Conservation (phyloP, 164 flowering plant species). For the Aristolochia contorta region DNA sequence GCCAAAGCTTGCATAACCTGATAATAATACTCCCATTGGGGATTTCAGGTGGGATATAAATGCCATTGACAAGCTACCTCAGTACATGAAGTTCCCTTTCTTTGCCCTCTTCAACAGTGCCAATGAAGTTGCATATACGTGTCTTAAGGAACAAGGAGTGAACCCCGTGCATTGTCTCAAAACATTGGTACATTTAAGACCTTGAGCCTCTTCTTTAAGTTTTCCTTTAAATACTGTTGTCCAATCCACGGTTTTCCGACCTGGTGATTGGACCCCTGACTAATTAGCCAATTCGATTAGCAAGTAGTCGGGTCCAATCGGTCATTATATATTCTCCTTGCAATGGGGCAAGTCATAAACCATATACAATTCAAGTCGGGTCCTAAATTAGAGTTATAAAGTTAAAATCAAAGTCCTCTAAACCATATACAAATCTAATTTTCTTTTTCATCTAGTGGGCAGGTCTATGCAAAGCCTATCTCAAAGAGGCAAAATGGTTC, state of each 20-base stretch:
- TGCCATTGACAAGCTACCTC: constrained; percentile 2
- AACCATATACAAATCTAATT: too few species aligned
- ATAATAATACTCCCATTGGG: constrained; percentile 17
- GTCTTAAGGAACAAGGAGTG: not conserved
- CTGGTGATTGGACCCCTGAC: too few species aligned
- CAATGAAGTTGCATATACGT: constrained; percentile 1
- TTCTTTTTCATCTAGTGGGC: constrained; percentile 52
- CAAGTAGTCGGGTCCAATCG: too few species aligned
- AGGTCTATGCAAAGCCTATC: constrained; percentile 29
- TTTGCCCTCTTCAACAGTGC: not conserved
- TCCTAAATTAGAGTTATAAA: not conserved
- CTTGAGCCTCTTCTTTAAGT: not conserved
- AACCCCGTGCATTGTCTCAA: constrained; percentile 1
- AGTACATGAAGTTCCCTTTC: not conserved
- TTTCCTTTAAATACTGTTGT: not conserved
- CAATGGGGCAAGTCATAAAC: too few species aligned
- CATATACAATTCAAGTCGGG: too few species aligned
- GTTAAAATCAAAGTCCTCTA: not conserved
- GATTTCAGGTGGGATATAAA: constrained; percentile 5
- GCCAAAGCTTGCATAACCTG: not conserved
- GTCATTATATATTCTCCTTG: too few species aligned
- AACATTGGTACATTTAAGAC: not conserved
- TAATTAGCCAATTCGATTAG: too few species aligned
- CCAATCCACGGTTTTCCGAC: too few species aligned
- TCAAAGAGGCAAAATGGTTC: constrained; percentile 38